These are phyloP conservation scores for Chaetomium fimeti DNA, from an alignment of 495 filamentous ascomycete genomes.

Conservation along the genomic window DNA sequence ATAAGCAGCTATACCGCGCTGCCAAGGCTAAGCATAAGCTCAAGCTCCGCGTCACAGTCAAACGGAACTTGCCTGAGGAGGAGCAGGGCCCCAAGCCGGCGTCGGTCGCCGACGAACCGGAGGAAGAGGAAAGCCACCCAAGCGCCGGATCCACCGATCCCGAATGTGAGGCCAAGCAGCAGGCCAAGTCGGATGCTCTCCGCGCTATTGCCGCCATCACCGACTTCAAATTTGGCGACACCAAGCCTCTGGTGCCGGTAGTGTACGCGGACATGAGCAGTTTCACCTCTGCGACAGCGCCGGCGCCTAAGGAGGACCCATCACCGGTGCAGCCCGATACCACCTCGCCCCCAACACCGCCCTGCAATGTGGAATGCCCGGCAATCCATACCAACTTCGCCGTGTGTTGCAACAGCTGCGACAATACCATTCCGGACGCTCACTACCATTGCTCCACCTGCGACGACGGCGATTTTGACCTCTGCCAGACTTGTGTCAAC, in stretches of 20 bases:
- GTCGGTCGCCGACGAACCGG: constrained; percentile 30
- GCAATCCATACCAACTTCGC: constrained; percentile 40
- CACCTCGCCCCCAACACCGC: neutral
- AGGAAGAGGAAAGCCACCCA: constrained; percentile 27
- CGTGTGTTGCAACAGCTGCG: constrained; percentile 95
- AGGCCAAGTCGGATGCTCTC: neutral
- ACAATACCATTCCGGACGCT: constrained; percentile 67
- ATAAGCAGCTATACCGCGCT: constrained; percentile 95
- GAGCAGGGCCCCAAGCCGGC: constrained; percentile 30
- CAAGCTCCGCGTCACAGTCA: constrained; percentile 71
- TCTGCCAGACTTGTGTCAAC: constrained; percentile 78
- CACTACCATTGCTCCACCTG: constrained; percentile 96
- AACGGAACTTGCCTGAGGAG: constrained; percentile 12
- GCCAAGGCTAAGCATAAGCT: constrained; percentile 99
- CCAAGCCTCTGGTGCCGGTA: neutral
- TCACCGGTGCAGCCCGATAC: neutral
- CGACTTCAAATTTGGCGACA: neutral
- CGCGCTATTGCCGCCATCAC: neutral
- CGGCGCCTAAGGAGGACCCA: neutral
- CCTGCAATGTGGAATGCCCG: constrained; percentile 4
- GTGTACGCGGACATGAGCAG: too few relatives aligned
- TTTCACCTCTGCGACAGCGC: neutral
- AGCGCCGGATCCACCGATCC: constrained; percentile 15
- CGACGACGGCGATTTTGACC: constrained; percentile 90
- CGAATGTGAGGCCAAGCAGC: neutral